Evolutionary conservation across 2,329 filamentous ascomycete species (phyloP).

Genomic region (Teratosphaeria epicoccoides): DNA sequence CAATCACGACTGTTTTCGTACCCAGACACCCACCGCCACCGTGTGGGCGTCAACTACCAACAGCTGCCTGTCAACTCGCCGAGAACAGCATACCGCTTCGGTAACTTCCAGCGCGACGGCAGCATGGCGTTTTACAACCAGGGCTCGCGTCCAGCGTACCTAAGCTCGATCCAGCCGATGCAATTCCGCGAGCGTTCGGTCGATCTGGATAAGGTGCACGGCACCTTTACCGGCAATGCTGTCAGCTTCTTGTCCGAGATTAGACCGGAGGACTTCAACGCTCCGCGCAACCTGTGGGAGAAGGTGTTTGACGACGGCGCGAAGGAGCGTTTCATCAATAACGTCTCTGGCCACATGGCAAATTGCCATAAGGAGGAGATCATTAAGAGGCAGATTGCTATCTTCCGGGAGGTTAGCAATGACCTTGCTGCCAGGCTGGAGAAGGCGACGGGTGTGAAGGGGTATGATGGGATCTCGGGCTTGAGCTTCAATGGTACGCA

Average conservation of each 20-base stretch:
- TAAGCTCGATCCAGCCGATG: slow-evolving; percentile 43
- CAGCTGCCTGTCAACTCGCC: slow-evolving; percentile 46
- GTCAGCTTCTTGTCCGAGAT: slow-evolving; percentile 44
- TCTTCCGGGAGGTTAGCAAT: slow-evolving; percentile 52
- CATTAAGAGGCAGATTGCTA: slow-evolving; percentile 53
- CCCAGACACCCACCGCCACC: slow-evolving; percentile 52
- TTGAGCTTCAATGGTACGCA: slow-evolving; percentile 51
- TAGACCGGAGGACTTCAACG: slow-evolving; percentile 44
- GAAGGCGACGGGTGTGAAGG: slow-evolving; percentile 53
- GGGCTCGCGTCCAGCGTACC: slow-evolving; percentile 48
- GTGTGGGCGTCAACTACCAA: slow-evolving; percentile 49
- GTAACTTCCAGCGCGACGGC: slow-evolving; percentile 64
- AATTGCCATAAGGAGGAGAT: slow-evolving; percentile 49
- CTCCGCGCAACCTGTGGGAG: slow-evolving; percentile 49
- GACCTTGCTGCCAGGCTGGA: slow-evolving; percentile 49
- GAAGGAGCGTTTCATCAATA: slow-evolving; percentile 48
- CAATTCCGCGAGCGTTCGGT: slow-evolving; percentile 37
- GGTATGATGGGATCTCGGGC: slow-evolving; percentile 46
- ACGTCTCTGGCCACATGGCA: slow-evolving; percentile 52
- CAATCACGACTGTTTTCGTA: slow-evolving; percentile 63
- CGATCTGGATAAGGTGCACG: slow-evolving; percentile 41
- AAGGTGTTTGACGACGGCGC: slow-evolving; percentile 51
- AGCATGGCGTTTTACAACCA: slow-evolving; percentile 59
- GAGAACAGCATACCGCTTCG: slow-evolving; percentile 46
- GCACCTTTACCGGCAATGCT: slow-evolving; percentile 39